Evolutionary conservation across 2,329 filamentous ascomycete genomes (phyloP).

Genomic region (Xylariaceae sp.): DNA sequence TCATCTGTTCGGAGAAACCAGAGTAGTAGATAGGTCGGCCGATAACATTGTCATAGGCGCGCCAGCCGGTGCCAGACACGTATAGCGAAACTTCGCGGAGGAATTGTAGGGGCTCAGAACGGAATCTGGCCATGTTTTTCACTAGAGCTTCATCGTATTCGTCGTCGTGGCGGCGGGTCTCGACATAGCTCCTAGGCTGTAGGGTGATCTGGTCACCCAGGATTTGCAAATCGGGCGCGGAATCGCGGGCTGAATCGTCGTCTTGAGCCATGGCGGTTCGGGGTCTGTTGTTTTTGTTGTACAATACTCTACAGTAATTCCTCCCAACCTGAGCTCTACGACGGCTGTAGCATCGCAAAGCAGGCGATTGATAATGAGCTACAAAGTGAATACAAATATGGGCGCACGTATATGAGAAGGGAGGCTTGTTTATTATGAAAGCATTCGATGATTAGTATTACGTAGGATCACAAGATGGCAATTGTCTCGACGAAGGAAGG

Average conservation of each 20-base stretch:
- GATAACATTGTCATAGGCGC: conserved; percentile 83
- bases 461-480: not conserved
- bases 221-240: conserved; percentile 72
- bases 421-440: not conserved
- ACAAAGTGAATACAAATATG: not conserved
- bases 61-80: conserved; percentile 90
- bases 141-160: conserved; percentile 63
- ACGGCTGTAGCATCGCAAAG: conserved; percentile 13
- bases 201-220: conserved; percentile 68
- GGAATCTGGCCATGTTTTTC: conserved; percentile 81
- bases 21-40: conserved; percentile 91
- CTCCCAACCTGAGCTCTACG: conserved; percentile 7
- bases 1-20: conserved; percentile 90
- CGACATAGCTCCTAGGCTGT: conserved; percentile 64
- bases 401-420: not conserved
- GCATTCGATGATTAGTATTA: not conserved
- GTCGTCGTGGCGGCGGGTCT: conserved; percentile 44
- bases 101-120: conserved; percentile 67
- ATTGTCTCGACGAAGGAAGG: not conserved
- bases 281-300: not conserved
- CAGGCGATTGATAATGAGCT: not conserved
- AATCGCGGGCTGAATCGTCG: conserved; percentile 40
- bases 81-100: conserved; percentile 90
- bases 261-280: conserved; percentile 35
- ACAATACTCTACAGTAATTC: not conserved